Evolutionary conservation across 2,329 filamentous ascomycete species (phyloP).

Genomic region (Pezicula rhizophila): DNA sequence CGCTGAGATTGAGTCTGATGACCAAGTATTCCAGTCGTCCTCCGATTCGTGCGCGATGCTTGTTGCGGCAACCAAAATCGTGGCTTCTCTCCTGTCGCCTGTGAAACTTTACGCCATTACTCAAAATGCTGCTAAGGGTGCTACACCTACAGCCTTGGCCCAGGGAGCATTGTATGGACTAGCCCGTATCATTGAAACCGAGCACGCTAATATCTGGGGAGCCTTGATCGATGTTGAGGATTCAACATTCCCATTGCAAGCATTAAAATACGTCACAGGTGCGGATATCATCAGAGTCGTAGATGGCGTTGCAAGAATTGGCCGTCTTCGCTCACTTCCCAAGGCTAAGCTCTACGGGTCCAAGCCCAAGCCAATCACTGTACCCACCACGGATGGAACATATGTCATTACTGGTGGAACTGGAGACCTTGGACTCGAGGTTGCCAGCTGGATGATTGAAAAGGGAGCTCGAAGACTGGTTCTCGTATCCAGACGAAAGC

Average conservation of each 20-base stretch:
- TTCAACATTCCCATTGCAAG: conserved; percentile 26
- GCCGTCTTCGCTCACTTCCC: conserved; percentile 24
- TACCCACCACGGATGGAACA: conserved; percentile 26
- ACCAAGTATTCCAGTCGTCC: background rate
- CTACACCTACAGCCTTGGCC: background rate
- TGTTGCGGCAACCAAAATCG: background rate
- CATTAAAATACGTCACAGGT: conserved; percentile 32
- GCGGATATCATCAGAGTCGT: conserved; percentile 32
- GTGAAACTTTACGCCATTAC: background rate
- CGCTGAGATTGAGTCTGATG: background rate
- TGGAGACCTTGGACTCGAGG: conserved; percentile 33
- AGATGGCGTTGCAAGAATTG: conserved; percentile 32
- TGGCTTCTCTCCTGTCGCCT: background rate
- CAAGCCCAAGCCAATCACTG: background rate
- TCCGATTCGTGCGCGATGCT: background rate
- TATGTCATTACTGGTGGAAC: conserved; percentile 38
- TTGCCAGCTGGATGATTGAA: conserved; percentile 30
- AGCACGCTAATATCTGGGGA: conserved; percentile 33
- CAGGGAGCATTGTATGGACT: conserved; percentile 23
- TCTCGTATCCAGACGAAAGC: conserved; percentile 30
- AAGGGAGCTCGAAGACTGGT: conserved; percentile 36
- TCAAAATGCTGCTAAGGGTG: background rate
- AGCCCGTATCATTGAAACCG: conserved; percentile 31
- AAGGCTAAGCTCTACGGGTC: conserved; percentile 11
- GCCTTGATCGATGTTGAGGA: conserved; percentile 32